Base-by-base conservation (phyloP, 2,329 filamentous ascomycete species). In the Pyrenochaeta sp. region DNA sequence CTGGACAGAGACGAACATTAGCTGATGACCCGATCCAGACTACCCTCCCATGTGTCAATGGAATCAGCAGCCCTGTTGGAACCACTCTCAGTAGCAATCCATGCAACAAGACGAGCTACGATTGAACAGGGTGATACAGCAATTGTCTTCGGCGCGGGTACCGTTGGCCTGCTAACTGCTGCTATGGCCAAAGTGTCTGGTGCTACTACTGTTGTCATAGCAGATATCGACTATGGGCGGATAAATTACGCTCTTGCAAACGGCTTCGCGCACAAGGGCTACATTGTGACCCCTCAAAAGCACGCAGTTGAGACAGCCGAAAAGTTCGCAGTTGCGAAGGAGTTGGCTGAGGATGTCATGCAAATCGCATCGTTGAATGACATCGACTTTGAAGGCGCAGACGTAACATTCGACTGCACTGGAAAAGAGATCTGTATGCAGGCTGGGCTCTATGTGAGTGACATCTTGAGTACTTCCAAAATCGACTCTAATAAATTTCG, bases 131-230 rank as follows among this genome's bases (percentile, higher is more conserved):
- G 91, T 7, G 85, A 92, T 70, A 86, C 84, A 6, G 90, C 92
- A 14, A 88, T 96, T 2, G 87, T 97, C 18, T 94, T 96, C 80
- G 92, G 92, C 40, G 91, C 91, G 3, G 92, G 92, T 0, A 91
- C 92, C 2, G 74, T 78, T 47, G 75, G 75, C 10, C 59, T 78
- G 20, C 61, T 78, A 48, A 71, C 69, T 33, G 74, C 75, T 39
- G 74, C 74, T 12, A 77, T 77, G 74, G 74, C 75, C 14, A 76
- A 73, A 56, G 57, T 76, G 44, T 76, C 71, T 49, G 75, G 75
- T 29, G 75, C 75, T n/a, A 75, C 73, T 10, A 76, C 71, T 2
- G 75, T 78, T 3, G 65, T 76, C 11, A 77, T 77, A 49, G 75
- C 74, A 30, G 75, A 78, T 49, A 72, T 78, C 35, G 74, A 77